phyloP scores from a whole-genome alignment of 2,329 filamentous ascomycete genomes.

The Stenocarpella maydis region DNA sequence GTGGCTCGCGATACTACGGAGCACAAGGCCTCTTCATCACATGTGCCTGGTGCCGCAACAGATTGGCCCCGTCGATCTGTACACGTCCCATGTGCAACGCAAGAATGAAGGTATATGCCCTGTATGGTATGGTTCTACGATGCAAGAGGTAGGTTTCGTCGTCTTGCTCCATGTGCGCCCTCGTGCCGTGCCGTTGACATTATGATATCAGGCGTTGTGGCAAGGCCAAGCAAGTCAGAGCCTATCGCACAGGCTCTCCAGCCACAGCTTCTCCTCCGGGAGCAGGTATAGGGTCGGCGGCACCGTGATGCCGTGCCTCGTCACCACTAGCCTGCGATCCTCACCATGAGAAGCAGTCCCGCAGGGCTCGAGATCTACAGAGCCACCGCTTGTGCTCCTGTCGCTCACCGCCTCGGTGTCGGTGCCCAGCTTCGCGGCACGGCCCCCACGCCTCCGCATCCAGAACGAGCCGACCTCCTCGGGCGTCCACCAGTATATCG shows the following conservation, averaged over 20 bases:
- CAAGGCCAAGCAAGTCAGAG: neutral
- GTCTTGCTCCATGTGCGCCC: too few relatives aligned
- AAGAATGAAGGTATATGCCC: neutral
- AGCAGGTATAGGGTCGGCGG: slow-evolving; percentile 15
- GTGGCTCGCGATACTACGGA: too few relatives aligned
- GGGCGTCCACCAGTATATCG: slow-evolving; percentile 75
- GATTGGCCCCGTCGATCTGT: neutral
- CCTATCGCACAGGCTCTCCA: slow-evolving; percentile 23
- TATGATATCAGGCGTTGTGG: neutral
- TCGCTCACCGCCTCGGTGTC: neutral
- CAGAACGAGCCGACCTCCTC: slow-evolving; percentile 43
- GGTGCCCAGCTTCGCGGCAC: neutral
- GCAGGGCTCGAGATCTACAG: neutral
- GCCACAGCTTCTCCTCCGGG: slow-evolving; percentile 21
- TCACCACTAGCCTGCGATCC: slow-evolving; percentile 14
- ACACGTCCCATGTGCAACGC: neutral
- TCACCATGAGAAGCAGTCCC: slow-evolving; percentile 9
- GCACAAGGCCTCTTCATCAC: neutral
- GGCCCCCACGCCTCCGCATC: slow-evolving; percentile 8
- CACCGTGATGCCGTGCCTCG: slow-evolving; percentile 14
- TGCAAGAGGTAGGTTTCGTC: neutral
- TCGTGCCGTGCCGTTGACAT: neutral
- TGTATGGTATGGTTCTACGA: neutral
- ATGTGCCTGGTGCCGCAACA: neutral
- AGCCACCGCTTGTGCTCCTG: neutral